Base-by-base conservation (phyloP, 2,329 filamentous ascomycete genomes). In the Samsoniella hepiali region DNA sequence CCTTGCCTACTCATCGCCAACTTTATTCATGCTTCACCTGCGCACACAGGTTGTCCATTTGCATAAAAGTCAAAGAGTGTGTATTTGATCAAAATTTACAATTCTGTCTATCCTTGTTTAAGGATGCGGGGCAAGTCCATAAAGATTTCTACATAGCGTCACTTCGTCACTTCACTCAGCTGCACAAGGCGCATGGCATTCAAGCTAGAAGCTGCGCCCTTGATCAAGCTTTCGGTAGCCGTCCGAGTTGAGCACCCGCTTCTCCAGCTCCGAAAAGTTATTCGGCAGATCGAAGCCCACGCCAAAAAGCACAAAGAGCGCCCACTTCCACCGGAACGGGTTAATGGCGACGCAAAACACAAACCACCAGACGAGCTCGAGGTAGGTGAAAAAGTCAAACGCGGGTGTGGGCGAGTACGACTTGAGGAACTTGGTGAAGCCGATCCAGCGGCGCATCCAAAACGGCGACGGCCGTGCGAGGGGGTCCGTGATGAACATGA, bases 311-410 rank as follows among this genome's bases (percentile, higher is more conserved):
- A 96, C 91, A 72, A 96, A 96, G 0, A 88, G 72, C 0, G 88
- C 90, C 92, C 91, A 96, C 78, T 96, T 96, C 91, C 91, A 96
- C 9, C 91, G 80, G 75, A 96, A 96, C 0, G 92, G 92, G 71
- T 96, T 96, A 69, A 95, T 83, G 5, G 83, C 78, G 49, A 94
- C 86, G 63, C 89, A 89, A 71, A 95, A 96, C 6, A 86, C 73
- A 68, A 94, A 95, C 92, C 91, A 96, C 80, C 91, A 96, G 5
- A 95, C 72, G 58, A 96, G 78, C 75, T 96, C 92, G 0, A 90
- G 82, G 70, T 96, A 96, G 0, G 92, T 96, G 73, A 96, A 95
- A 78, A 96, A 96, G 72, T 96, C 91, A 70, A 96, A 94, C 0
- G 91, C 91, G 0, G 85, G 87, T 0, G 86, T 91, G 0, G 91